Base-by-base conservation (phyloP, 129 eudicot genomes). In the Lactuca sativa region DNA sequence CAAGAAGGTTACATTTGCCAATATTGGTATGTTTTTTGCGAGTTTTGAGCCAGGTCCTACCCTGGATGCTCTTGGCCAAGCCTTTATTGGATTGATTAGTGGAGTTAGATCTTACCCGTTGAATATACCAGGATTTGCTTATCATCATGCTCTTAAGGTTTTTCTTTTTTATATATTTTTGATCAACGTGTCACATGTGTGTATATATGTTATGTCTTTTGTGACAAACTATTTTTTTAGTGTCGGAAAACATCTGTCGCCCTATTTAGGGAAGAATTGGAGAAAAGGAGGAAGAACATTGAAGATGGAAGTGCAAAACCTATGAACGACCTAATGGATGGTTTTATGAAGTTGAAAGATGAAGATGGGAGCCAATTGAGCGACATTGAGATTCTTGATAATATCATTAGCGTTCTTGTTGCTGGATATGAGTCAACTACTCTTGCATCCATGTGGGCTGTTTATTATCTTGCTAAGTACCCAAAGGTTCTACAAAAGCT, bases 401-500 rank as follows among this genome's bases (percentile, higher is more conserved):
- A 84, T 70, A 84, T 87, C 25, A 65, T 82, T 25, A 58, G 68
- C 67, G 18, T 81, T 56, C 72, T 82, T 33, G 62, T 76, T 16
- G 85, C 74, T 32, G 87, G 83, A 72, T 80, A 82, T 58, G 70
- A 63, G 38, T 56, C 90, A 36, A 87, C 81, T 64, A 37, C 82
- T 33, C 61, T 76, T 2, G 65, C 81, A 1, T 72, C 84, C 4
- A 84, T 69, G 78, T 87, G 87, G 90, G 84, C 82, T 57, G 54
- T 84, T 34, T 82, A 82, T 77, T 80, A 73, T 40, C 86, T 87
- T 43, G 95, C 95, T 18, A 84, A 82, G 59, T 82, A 64, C 53
- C 90, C 95, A 6, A 49, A 73, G 62, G 88, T 84, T 74, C 87
- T 87, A 70, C 60, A 84, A 36, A 84, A 80, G 74, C 95, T 87